phyloP scores from a whole-genome alignment of 139 green algal species.

The Chlorella sp. region DNA sequence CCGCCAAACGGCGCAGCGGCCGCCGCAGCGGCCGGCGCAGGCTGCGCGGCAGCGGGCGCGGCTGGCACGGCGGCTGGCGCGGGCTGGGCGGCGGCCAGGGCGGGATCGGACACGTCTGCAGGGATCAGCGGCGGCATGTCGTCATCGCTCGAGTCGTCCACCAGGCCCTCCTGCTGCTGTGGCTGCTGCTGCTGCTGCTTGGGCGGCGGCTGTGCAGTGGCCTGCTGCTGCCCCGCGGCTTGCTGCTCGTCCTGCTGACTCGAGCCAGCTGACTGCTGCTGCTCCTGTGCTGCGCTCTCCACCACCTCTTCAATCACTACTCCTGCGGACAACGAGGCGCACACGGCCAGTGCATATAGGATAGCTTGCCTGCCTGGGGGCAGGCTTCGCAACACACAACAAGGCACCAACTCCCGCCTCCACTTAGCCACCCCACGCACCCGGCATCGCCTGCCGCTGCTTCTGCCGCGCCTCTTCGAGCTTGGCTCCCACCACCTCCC shows the following conservation, averaged over 20 bases:
- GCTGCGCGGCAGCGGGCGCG: not conserved
- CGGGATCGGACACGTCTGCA: not conserved
- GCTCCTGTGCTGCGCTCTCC: not conserved
- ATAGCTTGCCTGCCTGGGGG: not conserved
- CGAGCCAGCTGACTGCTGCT: not conserved
- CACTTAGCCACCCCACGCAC: not conserved
- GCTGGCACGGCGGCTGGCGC: not conserved
- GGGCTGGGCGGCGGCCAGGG: not conserved
- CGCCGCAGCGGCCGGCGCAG: not conserved
- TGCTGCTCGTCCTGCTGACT: not conserved
- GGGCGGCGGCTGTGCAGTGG: not conserved
- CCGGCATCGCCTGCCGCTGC: constrained; percentile 8
- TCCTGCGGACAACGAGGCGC: not conserved
- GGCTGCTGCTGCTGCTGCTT: not conserved
- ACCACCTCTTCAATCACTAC: constrained; percentile 27
- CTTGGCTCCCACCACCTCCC: constrained; percentile 31
- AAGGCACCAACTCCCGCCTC: not conserved
- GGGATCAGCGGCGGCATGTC: constrained; percentile 4
- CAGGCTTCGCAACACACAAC: not conserved
- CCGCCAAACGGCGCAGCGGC: not conserved
- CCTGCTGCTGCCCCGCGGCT: not conserved
- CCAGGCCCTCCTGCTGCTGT: constrained; percentile 11
- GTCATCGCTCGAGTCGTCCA: not conserved
- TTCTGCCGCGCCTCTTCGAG: constrained; percentile 26
- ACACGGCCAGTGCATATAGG: too few relatives aligned